Evolutionary conservation across 306 rosid genomes (phyloP), one percentile per base, ranked within the genome.

Genomic region (Cucumis cinereus): DNA sequence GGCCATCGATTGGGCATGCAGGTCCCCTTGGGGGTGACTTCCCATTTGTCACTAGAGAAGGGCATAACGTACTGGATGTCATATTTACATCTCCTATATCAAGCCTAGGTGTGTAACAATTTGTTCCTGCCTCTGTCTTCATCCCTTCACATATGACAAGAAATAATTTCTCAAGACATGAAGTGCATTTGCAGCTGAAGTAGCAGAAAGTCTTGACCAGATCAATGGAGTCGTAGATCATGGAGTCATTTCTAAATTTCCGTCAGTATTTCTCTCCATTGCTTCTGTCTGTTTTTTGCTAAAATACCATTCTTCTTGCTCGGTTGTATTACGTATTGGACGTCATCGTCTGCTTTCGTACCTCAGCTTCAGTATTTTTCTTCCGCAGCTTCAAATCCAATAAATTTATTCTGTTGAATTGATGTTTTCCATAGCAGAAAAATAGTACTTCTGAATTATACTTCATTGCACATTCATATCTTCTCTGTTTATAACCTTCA

Each of bases 71-170:
- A 81, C 88, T 90, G 47, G 98, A 90, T 88, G 79, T 93, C 85
- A 90, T 93, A 77, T 93, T 88, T 81, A 93, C 97, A 36, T 93
- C 98, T 82, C 98, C 98, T 63, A 88, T 93, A 71, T 78, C 28
- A 81, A 93, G 79, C 79, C 93, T 93, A 30, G 91, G 93, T 90
- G 72, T 64, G 90, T 76, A 72, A 73, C 26, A 36, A 10, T 40
- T 22, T 10, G 43, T 63, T 15, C 52, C 11, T 53, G 47, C 47
- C 24, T 52, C 61, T 79, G 70, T 75, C 69, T 22, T 30, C 74
- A 75, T 78, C 28, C 15, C 50, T 64, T 33, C n/a, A 16, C 75
- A 19, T 24, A n/a, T 68, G 10, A 5, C 23, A 72, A 49, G 20
- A 14, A 20, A 68, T 72, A 26, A 9, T 67, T 82, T 82, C 68